Evolutionary conservation across 225 moss, liverwort and hornwort genomes (phyloP), one percentile per base, ranked within the genome.

Genomic region (Takakia lepidozioides): DNA sequence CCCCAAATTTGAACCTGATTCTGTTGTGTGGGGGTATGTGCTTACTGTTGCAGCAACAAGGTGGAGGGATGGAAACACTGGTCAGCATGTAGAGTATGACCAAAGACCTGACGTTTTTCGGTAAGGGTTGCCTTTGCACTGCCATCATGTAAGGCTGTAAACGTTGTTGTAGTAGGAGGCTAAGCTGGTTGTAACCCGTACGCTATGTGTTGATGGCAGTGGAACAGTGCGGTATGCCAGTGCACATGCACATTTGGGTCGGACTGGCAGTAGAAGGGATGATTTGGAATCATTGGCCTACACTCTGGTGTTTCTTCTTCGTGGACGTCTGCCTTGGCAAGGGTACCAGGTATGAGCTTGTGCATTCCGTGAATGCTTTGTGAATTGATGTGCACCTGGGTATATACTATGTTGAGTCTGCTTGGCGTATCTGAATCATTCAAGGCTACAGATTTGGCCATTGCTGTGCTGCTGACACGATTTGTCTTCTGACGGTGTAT

Each of bases 31-130:
- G n/a, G n/a, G n/a, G n/a, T n/a, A n/a, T n/a, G n/a, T n/a, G n/a
- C 16, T 19, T 8, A 18, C 60, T 10, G 13, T 23, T 51, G 14
- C 77, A 98, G 95, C 95, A 27, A 98, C 95, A 51, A 90, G 90
- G 63, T 98, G 95, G 95, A 82, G 82, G 61, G 95, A 98, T 74
- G 87, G 87, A 28, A 98, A 90, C 3, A 98, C 90, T 25, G 84
- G 90, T 24, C 85, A 90, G 54, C 95, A 98, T 72, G 95, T 98
- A 60, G 95, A 98, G 52, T 98, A 98, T 27, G 95, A 98, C 39
- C 90, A 98, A 64, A 81, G 95, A 54, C 95, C 95, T 29, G 95
- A 98, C 43, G 95, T 98, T 16, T 98, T 98, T 66, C 87, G 95
- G 95, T 92, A 11, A 51, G 61, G 0, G 2, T 60, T 49, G 17